A percentile compares a stretch with the other conserved stretches of the same genome.
Evolutionary conservation across 2,329 filamentous ascomycete genomes (phyloP).

Genomic region (Fusarium caatingaense): DNA sequence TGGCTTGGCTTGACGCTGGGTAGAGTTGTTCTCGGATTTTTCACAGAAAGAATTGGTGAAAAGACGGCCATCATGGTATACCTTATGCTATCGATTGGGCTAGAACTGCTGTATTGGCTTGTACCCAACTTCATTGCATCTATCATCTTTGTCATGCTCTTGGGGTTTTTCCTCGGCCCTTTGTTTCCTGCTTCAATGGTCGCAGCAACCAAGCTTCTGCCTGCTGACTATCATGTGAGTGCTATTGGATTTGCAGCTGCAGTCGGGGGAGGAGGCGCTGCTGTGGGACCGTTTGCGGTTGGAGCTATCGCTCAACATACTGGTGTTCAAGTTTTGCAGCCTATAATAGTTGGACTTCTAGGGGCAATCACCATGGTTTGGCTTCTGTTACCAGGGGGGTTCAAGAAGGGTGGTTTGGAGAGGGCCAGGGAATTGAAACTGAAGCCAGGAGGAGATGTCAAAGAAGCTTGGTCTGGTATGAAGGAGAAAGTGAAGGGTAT

Average conservation of each 20-base stretch:
- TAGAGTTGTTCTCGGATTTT: slow-evolving; percentile 77
- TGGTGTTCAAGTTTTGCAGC: slow-evolving; percentile 68
- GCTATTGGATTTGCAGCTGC: slow-evolving; percentile 84
- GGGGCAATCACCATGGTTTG: slow-evolving; percentile 59
- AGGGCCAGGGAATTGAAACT: slow-evolving; percentile 53
- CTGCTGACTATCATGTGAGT: slow-evolving; percentile 78
- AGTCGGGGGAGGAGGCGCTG: slow-evolving; percentile 79
- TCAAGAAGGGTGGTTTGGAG: slow-evolving; percentile 56
- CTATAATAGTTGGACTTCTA: slow-evolving; percentile 63
- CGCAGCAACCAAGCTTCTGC: slow-evolving; percentile 78
- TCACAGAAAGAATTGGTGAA: slow-evolving; percentile 80
- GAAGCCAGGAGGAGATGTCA: slow-evolving; percentile 51
- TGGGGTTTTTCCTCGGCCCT: slow-evolving; percentile 85
- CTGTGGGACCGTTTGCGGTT: slow-evolving; percentile 73
- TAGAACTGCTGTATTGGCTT: slow-evolving; percentile 83
- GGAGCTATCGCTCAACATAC: slow-evolving; percentile 72
- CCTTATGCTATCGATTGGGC: slow-evolving; percentile 68
- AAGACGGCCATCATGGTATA: slow-evolving; percentile 73
- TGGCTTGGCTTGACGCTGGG: slow-evolving; percentile 86
- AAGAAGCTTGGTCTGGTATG: slow-evolving; percentile 30
- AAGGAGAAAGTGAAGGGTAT: slow-evolving; percentile 11
- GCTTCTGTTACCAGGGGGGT: slow-evolving; percentile 56
- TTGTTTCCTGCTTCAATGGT: slow-evolving; percentile 82
- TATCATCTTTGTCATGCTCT: slow-evolving; percentile 74
- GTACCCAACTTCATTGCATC: slow-evolving; percentile 81